Conservation (phyloP, 129 eudicot genomes). For the Erigeron canadensis region DNA sequence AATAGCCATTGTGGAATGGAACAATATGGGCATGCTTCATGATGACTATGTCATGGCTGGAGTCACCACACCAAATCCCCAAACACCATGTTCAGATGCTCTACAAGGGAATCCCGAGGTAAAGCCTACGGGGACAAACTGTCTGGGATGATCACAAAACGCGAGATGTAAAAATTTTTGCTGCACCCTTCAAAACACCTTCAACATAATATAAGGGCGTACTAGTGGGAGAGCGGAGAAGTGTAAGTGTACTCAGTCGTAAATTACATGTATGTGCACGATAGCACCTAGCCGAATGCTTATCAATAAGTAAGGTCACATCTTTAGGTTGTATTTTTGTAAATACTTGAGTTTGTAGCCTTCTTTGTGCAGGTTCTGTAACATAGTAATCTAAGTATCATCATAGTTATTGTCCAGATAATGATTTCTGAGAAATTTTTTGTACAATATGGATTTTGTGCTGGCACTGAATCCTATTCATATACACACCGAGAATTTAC, state of each 20-base stretch:
- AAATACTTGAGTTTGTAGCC: slow-evolving; percentile 31
- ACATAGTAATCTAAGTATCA: slow-evolving; percentile 6
- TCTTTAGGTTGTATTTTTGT: slow-evolving; percentile 22
- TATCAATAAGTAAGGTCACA: slow-evolving; percentile 20
- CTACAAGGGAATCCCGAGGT: slow-evolving; percentile 36
- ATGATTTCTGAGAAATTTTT: not conserved
- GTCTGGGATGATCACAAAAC: slow-evolving; percentile 18
- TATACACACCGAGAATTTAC: too few species aligned
- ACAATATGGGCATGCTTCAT: slow-evolving; percentile 40
- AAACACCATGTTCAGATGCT: slow-evolving; percentile 53
- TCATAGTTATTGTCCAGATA: slow-evolving; percentile 11
- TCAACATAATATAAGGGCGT: not conserved
- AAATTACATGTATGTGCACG: slow-evolving; percentile 26
- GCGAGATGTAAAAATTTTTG: slow-evolving; percentile 7
- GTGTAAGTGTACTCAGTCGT: slow-evolving; percentile 22
- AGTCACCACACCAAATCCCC: slow-evolving; percentile 49
- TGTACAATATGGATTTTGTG: slow-evolving; percentile 6
- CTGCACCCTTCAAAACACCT: not conserved
- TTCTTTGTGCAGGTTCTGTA: slow-evolving; percentile 19
- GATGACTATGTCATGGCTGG: slow-evolving; percentile 40
- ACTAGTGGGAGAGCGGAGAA: not conserved
- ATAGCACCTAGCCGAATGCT: slow-evolving; percentile 10
- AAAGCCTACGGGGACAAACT: slow-evolving; percentile 36
- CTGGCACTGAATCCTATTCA: not conserved
- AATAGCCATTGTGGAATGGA: slow-evolving; percentile 73